A percentile compares a stretch with the other conserved stretches of the same genome.
phyloP scores from a whole-genome alignment of 805 yeast genomes.

The Clavispora santaluciae region DNA sequence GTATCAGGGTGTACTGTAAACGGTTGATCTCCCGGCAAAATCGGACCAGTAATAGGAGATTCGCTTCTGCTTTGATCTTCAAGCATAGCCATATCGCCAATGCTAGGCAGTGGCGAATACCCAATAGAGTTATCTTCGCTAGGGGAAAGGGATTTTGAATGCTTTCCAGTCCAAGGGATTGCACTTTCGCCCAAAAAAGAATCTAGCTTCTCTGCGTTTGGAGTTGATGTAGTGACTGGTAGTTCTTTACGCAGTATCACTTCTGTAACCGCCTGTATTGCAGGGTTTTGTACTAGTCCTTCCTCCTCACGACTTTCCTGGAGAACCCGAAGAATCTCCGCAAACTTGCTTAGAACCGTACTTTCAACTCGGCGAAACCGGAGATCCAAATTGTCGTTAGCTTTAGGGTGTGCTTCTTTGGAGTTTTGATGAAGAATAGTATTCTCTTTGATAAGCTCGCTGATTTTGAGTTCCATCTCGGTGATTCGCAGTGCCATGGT shows the following conservation, averaged over 20 bases:
- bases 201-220: conserved; percentile 2
- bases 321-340: conserved; percentile 42
- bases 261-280: conserved; percentile 10
- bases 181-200: background rate
- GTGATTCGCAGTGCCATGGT: conserved; percentile 45
- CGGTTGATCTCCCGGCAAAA: background rate
- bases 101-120: background rate
- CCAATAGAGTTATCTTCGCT: background rate
- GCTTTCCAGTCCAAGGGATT: background rate
- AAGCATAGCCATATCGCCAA: background rate
- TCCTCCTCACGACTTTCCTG: conserved; percentile 37
- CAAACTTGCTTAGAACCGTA: conserved; percentile 37
- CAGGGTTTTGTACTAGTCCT: conserved; percentile 25
- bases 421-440: conserved; percentile 10
- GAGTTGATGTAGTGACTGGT: conserved; percentile 18
- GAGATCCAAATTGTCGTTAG: conserved; percentile 25
- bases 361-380: conserved; percentile 37
- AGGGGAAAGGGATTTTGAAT: background rate
- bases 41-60: background rate
- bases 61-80: background rate
- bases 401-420: conserved; percentile 17
- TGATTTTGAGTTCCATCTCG: conserved; percentile 48
- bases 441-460: conserved; percentile 49
- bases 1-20: background rate
- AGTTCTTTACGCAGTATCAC: conserved; percentile 1